phyloP scores from a whole-genome alignment of 202 grass and related monocot genomes.

The Setaria viridis region DNA sequence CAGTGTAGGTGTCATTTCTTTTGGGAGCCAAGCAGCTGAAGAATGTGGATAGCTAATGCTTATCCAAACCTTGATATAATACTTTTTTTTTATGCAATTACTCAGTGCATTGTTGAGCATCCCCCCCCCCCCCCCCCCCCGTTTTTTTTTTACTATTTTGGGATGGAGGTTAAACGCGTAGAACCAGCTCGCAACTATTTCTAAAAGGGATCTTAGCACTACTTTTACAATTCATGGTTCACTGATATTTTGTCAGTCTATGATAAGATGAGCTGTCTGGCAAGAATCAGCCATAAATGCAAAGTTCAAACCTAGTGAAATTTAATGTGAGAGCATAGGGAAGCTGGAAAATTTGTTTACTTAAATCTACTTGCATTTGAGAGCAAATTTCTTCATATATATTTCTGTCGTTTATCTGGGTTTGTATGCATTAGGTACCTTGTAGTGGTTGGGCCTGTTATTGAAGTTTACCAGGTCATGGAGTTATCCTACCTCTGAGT shows the following conservation, averaged over 20 bases:
- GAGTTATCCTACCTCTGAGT: neutral
- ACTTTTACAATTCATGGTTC: neutral
- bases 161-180: neutral
- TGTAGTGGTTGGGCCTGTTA: neutral
- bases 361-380: neutral
- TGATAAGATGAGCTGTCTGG: neutral
- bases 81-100: slow-evolving; percentile 21
- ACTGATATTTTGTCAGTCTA: slow-evolving; percentile 8
- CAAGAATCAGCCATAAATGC: neutral
- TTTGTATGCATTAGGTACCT: slow-evolving; percentile 2
- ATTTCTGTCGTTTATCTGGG: neutral
- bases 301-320: neutral
- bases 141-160: slow-evolving; percentile 3
- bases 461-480: neutral
- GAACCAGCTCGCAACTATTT: neutral
- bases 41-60: slow-evolving; percentile 13
- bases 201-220: neutral
- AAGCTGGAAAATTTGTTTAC: neutral
- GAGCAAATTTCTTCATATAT: neutral
- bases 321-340: neutral
- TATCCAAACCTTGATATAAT: neutral
- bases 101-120: neutral
- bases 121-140: neutral
- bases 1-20: neutral
- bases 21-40: neutral